phyloP scores from a whole-genome alignment of 345 rosid genomes.

The Pistacia integerrima region DNA sequence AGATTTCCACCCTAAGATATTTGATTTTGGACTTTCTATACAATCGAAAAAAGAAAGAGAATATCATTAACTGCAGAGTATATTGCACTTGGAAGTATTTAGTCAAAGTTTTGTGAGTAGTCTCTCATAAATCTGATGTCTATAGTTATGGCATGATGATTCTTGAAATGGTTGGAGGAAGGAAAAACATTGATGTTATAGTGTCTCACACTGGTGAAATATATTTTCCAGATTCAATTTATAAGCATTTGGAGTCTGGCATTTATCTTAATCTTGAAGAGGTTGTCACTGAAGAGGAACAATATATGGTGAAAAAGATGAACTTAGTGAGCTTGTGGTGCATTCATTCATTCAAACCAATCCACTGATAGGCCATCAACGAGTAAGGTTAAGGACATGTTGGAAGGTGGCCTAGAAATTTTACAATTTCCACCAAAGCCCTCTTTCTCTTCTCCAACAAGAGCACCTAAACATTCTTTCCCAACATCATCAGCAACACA shows the following conservation, averaged over 20 bases:
- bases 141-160: slow-evolving; percentile 56
- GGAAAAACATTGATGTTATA: slow-evolving; percentile 2
- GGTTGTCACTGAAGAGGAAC: too few species aligned
- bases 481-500: not conserved
- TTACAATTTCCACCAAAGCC: slow-evolving; percentile 29
- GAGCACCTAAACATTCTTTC: not conserved
- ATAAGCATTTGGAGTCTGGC: slow-evolving; percentile 24
- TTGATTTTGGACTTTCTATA: slow-evolving; percentile 59
- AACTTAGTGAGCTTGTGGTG: slow-evolving; percentile 35
- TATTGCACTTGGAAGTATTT: slow-evolving; percentile 46
- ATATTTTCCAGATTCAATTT: slow-evolving; percentile 36
- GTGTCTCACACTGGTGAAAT: slow-evolving; percentile 21
- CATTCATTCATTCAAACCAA: slow-evolving; percentile 40
- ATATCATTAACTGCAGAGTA: slow-evolving; percentile 38
- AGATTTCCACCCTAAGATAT: slow-evolving; percentile 38
- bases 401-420: slow-evolving; percentile 30
- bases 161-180: slow-evolving; percentile 41
- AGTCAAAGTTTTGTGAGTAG: slow-evolving; percentile 35
- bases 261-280: not conserved
- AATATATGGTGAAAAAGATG: slow-evolving; percentile 25
- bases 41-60: slow-evolving; percentile 38
- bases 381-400: slow-evolving; percentile 34
- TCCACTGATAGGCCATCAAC: slow-evolving; percentile 33
- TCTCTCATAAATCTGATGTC: slow-evolving; percentile 45
- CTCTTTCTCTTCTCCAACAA: slow-evolving; percentile 6